Evolutionary conservation across 768 basidiomycete species (phyloP), one percentile per base, ranked within the genome.

Genomic region (Russula foetens): DNA sequence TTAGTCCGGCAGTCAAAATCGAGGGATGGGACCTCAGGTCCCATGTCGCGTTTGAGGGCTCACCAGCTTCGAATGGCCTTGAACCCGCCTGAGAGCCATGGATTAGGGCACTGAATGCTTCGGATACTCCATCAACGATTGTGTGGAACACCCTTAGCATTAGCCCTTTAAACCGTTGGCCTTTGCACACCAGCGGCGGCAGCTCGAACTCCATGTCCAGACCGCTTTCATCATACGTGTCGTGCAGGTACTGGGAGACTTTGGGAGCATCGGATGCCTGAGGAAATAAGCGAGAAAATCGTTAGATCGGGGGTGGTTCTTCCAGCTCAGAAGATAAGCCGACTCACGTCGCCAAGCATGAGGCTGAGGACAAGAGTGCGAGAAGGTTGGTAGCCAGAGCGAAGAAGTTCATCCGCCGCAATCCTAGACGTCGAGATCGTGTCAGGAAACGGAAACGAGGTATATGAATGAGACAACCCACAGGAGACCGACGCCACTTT

Each of bases 271-370:
- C 60, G 19, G 55, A 29, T 3, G 49, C 43, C 60, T 61, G 14
- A 21, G 5, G 17, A 0, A 44, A 17, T 11, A 17, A 24, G 24
- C 29, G n/a, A n/a, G n/a, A 35, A 35, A 5, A 9, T 8, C 19
- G 21, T 49, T 12, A n/a, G 19, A 14, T 6, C n/a, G n/a, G 19
- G 26, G 1, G 12, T 7, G 19, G 28, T 29, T 35, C 14, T 41
- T 4, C 41, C 3, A 5, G 9, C 0, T 45, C 6, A 2, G 2
- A 15, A 11, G 5, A 38, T 6, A 28, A 7, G 31, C 11, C 15
- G 14, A 46, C 60, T 35, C 19, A 56, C 60, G 23, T 56, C 49
- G 24, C 60, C 54, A 9, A 61, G 55, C 23, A 51, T 46, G 24
- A 61, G 15, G 49, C 33, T 41, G 17, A 61, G 4, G n/a, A 61